phyloP scores from a whole-genome alignment of 2,329 filamentous ascomycete species.

The Fusarium sp. region DNA sequence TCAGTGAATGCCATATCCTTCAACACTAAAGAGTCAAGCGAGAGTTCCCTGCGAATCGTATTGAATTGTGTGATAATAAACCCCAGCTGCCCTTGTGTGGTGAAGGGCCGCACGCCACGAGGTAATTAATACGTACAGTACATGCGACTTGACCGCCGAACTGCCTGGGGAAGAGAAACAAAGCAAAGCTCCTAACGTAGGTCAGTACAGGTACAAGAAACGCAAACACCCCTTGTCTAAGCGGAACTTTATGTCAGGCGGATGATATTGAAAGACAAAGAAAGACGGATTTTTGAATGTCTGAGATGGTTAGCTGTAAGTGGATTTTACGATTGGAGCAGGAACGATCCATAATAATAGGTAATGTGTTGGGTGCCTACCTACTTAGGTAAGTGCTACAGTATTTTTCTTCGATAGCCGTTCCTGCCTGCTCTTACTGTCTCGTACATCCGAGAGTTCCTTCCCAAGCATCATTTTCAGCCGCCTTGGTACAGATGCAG shows the following conservation, averaged over 20 bases:
- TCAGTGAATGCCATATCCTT: neutral
- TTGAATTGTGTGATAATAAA: neutral
- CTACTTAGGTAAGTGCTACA: neutral
- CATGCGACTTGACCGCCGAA: conserved; percentile 17
- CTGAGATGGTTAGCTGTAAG: neutral
- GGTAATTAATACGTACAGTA: neutral
- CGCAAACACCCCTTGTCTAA: neutral
- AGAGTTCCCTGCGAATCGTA: neutral
- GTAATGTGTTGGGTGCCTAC: neutral
- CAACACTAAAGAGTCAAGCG: neutral
- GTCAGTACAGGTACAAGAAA: conserved; percentile 10
- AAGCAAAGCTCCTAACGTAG: neutral
- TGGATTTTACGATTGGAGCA: neutral
- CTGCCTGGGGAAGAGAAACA: neutral
- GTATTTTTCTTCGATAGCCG: neutral
- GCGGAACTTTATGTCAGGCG: neutral
- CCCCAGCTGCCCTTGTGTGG: neutral
- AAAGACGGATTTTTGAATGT: neutral
- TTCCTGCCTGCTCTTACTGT: neutral
- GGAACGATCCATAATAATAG: neutral
- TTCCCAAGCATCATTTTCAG: conserved; percentile 1
- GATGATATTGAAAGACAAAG: neutral
- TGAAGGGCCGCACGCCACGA: conserved; percentile 20
- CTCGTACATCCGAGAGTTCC: neutral
- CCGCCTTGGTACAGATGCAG: conserved; percentile 2